Percentiles rank a stretch among this genome's conserved stretches.
Conservation (phyloP, 257 asterid genomes). For the Ajuga chamaepitys region DNA sequence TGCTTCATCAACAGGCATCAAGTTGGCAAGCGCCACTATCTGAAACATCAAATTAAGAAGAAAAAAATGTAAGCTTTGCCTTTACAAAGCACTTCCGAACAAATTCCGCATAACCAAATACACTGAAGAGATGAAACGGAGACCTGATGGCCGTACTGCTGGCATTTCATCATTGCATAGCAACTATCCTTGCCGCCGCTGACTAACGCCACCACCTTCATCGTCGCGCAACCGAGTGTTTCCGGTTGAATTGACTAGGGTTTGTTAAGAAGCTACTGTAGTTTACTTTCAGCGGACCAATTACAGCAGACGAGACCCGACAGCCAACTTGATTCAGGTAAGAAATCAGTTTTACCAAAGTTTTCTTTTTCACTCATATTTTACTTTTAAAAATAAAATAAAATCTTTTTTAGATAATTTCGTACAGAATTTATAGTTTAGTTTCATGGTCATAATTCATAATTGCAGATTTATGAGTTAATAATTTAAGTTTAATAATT, state of each 20-base stretch:
- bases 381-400: too few species aligned
- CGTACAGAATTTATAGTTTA: too few species aligned
- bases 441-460: too few species aligned
- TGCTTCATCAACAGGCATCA: constrained; percentile 79
- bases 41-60: constrained; percentile 19
- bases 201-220: constrained; percentile 93
- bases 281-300: constrained; percentile 3
- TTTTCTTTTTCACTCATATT: too few species aligned
- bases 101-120: neutral
- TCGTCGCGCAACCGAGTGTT: constrained; percentile 18
- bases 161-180: constrained; percentile 94
- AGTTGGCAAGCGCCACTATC: constrained; percentile 92
- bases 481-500: too few species aligned
- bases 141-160: constrained; percentile 85
- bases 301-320: neutral
- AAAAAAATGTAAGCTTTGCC: neutral
- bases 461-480: too few species aligned
- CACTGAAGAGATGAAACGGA: neutral
- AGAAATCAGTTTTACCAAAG: too few species aligned
- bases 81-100: neutral
- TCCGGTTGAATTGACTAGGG: constrained; percentile 23
- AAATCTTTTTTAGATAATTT: too few species aligned
- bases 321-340: neutral
- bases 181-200: constrained; percentile 99
- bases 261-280: constrained; percentile 12